These are phyloP conservation scores for Fusarium pseudocircinatum DNA, from an alignment of 2,329 filamentous ascomycete species.

Conservation along the genomic window DNA sequence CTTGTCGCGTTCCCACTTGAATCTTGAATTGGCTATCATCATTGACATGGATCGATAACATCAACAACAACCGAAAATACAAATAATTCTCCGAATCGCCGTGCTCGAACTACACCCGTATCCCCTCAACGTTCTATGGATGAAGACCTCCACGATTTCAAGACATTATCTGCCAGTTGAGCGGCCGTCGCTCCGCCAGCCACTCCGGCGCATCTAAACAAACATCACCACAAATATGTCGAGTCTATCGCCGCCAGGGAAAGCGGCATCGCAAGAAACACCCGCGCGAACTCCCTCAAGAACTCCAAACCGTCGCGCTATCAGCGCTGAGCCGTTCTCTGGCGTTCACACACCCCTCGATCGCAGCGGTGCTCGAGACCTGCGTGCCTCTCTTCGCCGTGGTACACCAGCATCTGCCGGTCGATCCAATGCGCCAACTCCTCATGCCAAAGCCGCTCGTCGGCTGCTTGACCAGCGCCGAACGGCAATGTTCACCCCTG, in stretches of 20 bases:
- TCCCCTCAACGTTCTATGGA: neutral
- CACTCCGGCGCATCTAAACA: conserved; percentile 17
- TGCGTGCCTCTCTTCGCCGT: conserved; percentile 52
- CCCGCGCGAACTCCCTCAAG: conserved; percentile 33
- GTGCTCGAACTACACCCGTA: neutral
- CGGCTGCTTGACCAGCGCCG: conserved; percentile 68
- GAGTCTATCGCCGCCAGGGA: conserved; percentile 22
- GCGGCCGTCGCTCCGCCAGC: neutral
- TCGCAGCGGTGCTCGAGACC: conserved; percentile 48
- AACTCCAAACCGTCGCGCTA: conserved; percentile 45
- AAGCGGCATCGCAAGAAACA: conserved; percentile 21
- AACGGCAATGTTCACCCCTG: conserved; percentile 68
- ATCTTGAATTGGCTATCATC: conserved; percentile 21
- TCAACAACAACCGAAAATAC: conserved; percentile 14
- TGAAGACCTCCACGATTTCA: neutral
- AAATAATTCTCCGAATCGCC: neutral
- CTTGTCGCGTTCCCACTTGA: conserved; percentile 27
- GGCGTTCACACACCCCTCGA: conserved; percentile 57
- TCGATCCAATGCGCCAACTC: conserved; percentile 60
- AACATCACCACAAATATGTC: conserved; percentile 24
- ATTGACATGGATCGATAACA: conserved; percentile 31
- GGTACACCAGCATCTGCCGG: conserved; percentile 58
- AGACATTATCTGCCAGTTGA: neutral
- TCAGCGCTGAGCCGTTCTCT: conserved; percentile 51
- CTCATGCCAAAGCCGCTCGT: conserved; percentile 69